These are phyloP conservation scores for Neurospora sp. DNA, from an alignment of 495 filamentous ascomycete genomes.

Conservation along the genomic window DNA sequence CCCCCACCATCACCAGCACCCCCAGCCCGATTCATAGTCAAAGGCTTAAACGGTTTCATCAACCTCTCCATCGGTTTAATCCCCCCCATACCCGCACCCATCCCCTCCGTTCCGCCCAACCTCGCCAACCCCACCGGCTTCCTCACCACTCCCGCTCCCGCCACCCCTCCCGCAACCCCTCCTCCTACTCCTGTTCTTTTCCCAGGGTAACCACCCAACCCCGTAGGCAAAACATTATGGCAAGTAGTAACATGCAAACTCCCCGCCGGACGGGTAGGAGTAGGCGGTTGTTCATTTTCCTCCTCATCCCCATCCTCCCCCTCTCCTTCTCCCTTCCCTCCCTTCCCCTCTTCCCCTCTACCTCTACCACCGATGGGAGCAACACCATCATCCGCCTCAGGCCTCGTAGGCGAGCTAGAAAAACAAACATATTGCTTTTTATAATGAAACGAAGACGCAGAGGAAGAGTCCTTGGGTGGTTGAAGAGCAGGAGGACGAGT, in stretches of 20 bases:
- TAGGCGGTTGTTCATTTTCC: slow-evolving; percentile 17
- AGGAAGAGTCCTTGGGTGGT: not conserved
- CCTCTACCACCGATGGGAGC: too few relatives aligned
- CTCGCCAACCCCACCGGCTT: not conserved
- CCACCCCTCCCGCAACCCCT: not conserved
- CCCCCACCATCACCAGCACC: not conserved
- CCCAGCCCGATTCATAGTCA: slow-evolving; percentile 28
- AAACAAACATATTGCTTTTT: slow-evolving; percentile 35
- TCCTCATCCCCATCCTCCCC: slow-evolving; percentile 4
- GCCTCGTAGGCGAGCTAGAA: slow-evolving; percentile 35
- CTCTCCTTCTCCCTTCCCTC: not conserved
- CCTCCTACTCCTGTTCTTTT: slow-evolving; percentile 9
- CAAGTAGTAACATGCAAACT: slow-evolving; percentile 34
- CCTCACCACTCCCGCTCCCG: not conserved
- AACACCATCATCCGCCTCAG: not conserved
- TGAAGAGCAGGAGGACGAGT: slow-evolving; percentile 3
- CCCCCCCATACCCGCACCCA: slow-evolving; percentile 17
- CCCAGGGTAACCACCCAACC: slow-evolving; percentile 22
- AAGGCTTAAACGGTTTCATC: slow-evolving; percentile 36
- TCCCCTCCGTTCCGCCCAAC: not conserved
- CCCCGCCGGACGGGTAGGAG: slow-evolving; percentile 24
- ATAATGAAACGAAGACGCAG: not conserved
- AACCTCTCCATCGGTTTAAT: slow-evolving; percentile 33
- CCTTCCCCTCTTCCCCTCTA: too few relatives aligned
- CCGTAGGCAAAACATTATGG: slow-evolving; percentile 9